Base-by-base conservation (phyloP, 2,329 filamentous ascomycete genomes). In the Colletotrichum sublineola region DNA sequence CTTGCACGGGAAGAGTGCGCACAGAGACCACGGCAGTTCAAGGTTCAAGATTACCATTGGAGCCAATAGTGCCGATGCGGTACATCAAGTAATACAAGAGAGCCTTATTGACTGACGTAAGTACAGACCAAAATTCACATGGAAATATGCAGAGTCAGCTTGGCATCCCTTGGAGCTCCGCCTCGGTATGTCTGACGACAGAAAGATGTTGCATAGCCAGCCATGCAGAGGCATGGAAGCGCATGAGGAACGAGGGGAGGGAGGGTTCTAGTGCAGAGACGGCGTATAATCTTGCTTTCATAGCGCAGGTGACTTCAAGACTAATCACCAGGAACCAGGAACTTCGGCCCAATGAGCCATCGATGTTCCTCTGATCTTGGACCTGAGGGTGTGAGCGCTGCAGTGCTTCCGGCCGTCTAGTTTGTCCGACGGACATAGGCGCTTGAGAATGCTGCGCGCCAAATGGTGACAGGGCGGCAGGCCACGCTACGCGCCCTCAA, bases 241-340 rank as follows among this genome's bases (percentile, higher is more conserved):
- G 62, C 58, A 42, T 24, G 48, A 31, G 66, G 38, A 56, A 36
- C 42, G 12, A 46, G 44, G 33, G 6, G 44, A 36, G 18, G 31
- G 14, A 40, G 14, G 5, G 58, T 38, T 60, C 53, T 55, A 48
- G 50, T 33, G 36, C 18, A 69, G 18, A 9, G 31, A 15, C 53
- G n/a, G 66, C 65, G 53, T 44, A 36, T 3, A 48, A 44, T n/a
- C 36, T 36, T 58, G 57, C 29, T 55, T 8, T 50, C n/a, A 18
- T 36, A 24, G 46, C 55, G 66, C 69, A 72, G 64, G 66, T 72
- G 66, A 72, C 33, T 48, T 48, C 42, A 46, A 72, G 60, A 64
- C 69, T 20, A 20, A n/a, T 42, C 53, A 61, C 55, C 69, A 72
- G 69, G 69, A 72, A 72, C 69, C 69, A 72, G 69, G 69, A 72